phyloP scores from a whole-genome alignment of 2,329 filamentous ascomycete genomes.

The Emergomyces orientalis region DNA sequence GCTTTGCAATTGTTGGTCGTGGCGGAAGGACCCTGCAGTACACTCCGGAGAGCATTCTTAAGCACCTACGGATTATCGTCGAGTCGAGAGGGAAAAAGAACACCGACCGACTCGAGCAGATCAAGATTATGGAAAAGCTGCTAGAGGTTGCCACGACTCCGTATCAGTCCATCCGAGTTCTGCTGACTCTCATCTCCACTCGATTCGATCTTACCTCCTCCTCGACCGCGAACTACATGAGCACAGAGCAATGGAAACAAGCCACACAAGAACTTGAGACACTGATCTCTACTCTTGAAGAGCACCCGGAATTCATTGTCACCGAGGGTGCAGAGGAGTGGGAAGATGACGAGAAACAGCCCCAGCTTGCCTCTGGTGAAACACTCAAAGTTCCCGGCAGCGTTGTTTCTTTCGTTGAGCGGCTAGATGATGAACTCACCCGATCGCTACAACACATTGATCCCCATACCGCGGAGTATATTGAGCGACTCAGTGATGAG shows the following conservation, averaged over 20 bases:
- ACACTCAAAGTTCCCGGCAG: conserved; percentile 88
- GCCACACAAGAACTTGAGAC: conserved; percentile 77
- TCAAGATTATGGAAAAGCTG: conserved; percentile 94
- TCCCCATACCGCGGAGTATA: conserved; percentile 97
- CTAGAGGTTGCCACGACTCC: conserved; percentile 79
- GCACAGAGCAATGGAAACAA: conserved; percentile 91
- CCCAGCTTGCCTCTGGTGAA: conserved; percentile 61
- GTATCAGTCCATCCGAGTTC: conserved; percentile 88
- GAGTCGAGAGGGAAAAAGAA: conserved; percentile 99
- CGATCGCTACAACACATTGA: conserved; percentile 96
- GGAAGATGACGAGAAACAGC: conserved; percentile 96
- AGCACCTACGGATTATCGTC: conserved; percentile 85
- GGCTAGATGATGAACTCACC: conserved; percentile 92
- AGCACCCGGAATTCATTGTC: conserved; percentile 71
- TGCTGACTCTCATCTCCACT: conserved; percentile 83
- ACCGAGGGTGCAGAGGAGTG: conserved; percentile 91
- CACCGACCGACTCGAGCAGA: conserved; percentile 89
- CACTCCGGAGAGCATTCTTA: conserved; percentile 95
- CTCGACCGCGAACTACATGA: conserved; percentile 66
- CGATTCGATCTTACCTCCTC: conserved; percentile 87
- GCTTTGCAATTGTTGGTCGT: conserved; percentile 80
- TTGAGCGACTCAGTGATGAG: conserved; percentile 88
- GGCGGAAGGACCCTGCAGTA: conserved; percentile 84
- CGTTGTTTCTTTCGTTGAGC: conserved; percentile 86
- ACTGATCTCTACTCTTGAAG: conserved; percentile 69